A percentile compares a stretch with the other conserved stretches of the same genome.
phyloP scores from a whole-genome alignment of 257 asterid genomes.

The Solanum medicagineum region DNA sequence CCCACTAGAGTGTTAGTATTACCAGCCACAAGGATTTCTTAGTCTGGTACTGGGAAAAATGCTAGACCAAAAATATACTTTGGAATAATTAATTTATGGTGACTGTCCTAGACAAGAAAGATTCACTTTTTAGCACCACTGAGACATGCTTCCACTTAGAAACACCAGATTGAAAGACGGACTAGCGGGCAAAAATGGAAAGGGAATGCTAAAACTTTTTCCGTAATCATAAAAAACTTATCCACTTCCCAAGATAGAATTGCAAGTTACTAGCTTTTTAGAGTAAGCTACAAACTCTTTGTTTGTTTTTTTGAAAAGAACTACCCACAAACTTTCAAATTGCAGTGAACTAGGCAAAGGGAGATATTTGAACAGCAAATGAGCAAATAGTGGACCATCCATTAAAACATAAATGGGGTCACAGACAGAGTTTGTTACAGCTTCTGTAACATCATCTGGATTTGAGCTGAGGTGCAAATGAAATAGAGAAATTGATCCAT shows the following conservation, averaged over 20 bases:
- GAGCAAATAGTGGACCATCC: not conserved
- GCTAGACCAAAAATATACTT: not conserved
- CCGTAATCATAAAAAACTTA: not conserved
- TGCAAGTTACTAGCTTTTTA: not conserved
- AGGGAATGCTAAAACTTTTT: not conserved
- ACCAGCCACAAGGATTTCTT: not conserved
- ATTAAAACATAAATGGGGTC: not conserved
- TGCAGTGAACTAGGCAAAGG: not conserved
- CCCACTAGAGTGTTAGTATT: not conserved
- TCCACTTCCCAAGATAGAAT: not conserved
- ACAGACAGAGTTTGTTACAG: not conserved
- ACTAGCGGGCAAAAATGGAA: not conserved
- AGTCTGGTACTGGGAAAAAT: not conserved
- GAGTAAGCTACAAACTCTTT: not conserved
- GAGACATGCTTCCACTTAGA: not conserved
- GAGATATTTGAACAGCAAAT: not conserved
- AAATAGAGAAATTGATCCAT: not conserved
- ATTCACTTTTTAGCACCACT: not conserved
- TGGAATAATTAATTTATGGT: not conserved
- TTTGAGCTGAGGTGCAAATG: not conserved
- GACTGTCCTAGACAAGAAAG: not conserved
- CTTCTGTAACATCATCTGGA: not conserved
- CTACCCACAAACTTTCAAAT: not conserved
- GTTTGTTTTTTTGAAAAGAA: not conserved
- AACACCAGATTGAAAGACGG: not conserved